Percentiles rank a stretch among this genome's conserved stretches.
Evolutionary conservation across 176 grass and related monocot genomes (phyloP).

Genomic region (Oropetium thomaeum): DNA sequence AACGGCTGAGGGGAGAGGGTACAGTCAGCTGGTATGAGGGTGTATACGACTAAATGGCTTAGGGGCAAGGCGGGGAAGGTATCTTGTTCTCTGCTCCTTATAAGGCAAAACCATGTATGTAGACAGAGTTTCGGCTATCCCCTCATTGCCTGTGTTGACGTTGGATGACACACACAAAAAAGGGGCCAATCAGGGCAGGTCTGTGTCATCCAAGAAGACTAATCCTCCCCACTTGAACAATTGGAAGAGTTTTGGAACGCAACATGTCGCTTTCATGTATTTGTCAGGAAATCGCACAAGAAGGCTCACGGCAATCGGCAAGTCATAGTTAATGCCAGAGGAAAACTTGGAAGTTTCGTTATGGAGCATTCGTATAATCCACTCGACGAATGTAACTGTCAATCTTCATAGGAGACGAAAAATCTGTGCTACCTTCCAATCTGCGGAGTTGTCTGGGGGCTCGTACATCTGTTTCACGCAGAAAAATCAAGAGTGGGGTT

Average conservation of each 20-base stretch:
- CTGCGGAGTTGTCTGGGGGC: background rate
- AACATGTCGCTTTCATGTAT: slow-evolving; percentile 21
- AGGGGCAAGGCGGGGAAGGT: background rate
- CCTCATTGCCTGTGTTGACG: background rate
- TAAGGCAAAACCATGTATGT: slow-evolving; percentile 1
- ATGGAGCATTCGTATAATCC: background rate
- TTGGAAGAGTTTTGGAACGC: background rate
- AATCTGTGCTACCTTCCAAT: background rate
- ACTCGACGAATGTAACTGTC: background rate
- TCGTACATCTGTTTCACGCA: background rate
- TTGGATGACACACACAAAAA: background rate
- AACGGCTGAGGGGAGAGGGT: background rate
- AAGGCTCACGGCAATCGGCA: background rate
- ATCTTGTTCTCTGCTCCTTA: background rate
- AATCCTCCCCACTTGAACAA: background rate
- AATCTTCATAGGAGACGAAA: background rate
- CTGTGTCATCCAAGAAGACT: slow-evolving; percentile 13
- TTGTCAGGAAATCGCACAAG: slow-evolving; percentile 5
- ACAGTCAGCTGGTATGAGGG: slow-evolving; percentile 2
- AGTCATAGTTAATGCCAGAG: background rate
- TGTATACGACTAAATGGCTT: slow-evolving; percentile 23
- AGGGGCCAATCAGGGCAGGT: background rate
- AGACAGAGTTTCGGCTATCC: too few relatives aligned
- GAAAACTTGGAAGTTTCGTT: background rate
- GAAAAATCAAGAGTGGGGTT: background rate